Conservation (phyloP, 1,284 basidiomycete genomes). For the Austroboletus rostrupii region DNA sequence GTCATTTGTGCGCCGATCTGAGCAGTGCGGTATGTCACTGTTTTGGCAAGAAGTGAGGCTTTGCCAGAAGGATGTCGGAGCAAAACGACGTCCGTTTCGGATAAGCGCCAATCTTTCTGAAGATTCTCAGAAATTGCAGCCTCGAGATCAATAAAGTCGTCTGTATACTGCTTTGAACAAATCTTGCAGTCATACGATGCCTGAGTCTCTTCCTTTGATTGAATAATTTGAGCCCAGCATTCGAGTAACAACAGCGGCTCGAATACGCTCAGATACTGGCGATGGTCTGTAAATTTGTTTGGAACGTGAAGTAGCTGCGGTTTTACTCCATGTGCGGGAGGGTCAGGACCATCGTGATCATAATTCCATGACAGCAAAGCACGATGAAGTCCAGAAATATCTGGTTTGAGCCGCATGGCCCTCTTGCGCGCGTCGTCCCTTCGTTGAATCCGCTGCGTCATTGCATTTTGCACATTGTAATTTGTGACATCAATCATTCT, state of each 20-base stretch:
- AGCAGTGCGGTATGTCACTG: slow-evolving; percentile 59
- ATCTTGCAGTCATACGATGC: slow-evolving; percentile 58
- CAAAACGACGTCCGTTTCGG: slow-evolving; percentile 78
- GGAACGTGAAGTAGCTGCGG: slow-evolving; percentile 49
- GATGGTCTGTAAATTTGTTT: slow-evolving; percentile 59
- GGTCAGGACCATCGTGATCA: slow-evolving; percentile 58
- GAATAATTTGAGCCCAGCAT: slow-evolving; percentile 85
- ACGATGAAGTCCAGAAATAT: slow-evolving; percentile 77
- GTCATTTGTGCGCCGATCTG: slow-evolving; percentile 49
- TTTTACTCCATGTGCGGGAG: slow-evolving; percentile 44
- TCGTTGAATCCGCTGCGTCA: slow-evolving; percentile 47
- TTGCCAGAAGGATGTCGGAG: slow-evolving; percentile 53
- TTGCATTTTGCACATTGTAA: slow-evolving; percentile 36
- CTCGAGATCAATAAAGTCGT: slow-evolving; percentile 75
- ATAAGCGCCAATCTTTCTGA: slow-evolving; percentile 68
- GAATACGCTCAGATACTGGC: slow-evolving; percentile 75
- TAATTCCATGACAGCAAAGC: slow-evolving; percentile 89
- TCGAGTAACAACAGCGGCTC: slow-evolving; percentile 89
- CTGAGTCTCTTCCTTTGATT: slow-evolving; percentile 67
- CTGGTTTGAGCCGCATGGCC: slow-evolving; percentile 75
- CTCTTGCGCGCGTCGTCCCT: slow-evolving; percentile 62
- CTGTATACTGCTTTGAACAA: slow-evolving; percentile 58
- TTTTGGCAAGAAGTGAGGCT: slow-evolving; percentile 71
- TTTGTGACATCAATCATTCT: slow-evolving; percentile 62
- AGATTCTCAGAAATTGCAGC: slow-evolving; percentile 54